Conservation (phyloP, 257 asterid genomes). For the Jasminum sambac region DNA sequence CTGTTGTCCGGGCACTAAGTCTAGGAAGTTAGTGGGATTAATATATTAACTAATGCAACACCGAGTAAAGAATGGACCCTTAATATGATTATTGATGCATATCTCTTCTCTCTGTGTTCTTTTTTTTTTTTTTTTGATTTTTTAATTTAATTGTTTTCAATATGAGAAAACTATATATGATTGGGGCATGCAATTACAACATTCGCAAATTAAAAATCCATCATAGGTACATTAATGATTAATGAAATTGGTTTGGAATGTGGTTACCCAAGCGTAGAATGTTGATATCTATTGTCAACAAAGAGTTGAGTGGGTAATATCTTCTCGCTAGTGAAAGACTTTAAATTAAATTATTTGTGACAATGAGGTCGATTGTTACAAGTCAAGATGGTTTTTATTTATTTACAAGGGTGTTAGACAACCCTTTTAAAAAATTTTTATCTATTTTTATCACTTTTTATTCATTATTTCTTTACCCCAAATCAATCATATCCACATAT, state of each 20-base stretch:
- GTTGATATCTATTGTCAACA: neutral
- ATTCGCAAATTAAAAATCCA: conserved; percentile 6
- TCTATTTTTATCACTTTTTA: too few relatives aligned
- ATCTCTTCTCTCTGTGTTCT: neutral
- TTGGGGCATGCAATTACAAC: conserved; percentile 14
- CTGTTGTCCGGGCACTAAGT: conserved; percentile 47
- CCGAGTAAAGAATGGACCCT: neutral
- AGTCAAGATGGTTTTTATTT: too few relatives aligned
- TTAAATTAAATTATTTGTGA: too few relatives aligned
- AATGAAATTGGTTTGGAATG: neutral
- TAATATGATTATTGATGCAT: neutral
- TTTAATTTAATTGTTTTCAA: too few relatives aligned
- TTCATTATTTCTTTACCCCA: too few relatives aligned
- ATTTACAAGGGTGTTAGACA: too few relatives aligned
- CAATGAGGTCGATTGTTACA: too few relatives aligned
- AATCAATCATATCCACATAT: too few relatives aligned
- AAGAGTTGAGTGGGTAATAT: neutral
- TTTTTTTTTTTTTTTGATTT: too few relatives aligned
- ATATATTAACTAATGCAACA: neutral
- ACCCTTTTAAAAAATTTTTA: too few relatives aligned
- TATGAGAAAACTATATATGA: neutral
- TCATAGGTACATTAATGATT: neutral
- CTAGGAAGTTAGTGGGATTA: conserved; percentile 35
- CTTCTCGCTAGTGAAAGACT: neutral
- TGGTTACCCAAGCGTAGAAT: too few relatives aligned